A percentile compares a stretch with the other conserved stretches of the same genome.
phyloP scores from a whole-genome alignment of 2,329 filamentous ascomycete genomes.

The Fusarium lyarnte region DNA sequence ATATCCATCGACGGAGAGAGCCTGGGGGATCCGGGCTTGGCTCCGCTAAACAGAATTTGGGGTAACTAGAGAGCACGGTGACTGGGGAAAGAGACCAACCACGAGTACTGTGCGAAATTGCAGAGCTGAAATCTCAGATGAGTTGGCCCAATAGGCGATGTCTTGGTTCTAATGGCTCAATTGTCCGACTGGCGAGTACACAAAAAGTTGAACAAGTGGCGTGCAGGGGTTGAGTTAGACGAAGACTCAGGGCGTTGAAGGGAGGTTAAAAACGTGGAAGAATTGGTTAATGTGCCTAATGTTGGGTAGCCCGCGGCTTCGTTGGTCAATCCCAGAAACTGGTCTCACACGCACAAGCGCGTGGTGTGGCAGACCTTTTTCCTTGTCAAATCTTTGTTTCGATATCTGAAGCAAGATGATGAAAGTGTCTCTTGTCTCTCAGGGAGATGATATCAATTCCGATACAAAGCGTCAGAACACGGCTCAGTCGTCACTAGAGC shows the following conservation, averaged over 20 bases:
- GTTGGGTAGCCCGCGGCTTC: constrained; percentile 11
- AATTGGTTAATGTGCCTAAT: constrained; percentile 10
- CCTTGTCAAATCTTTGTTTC: constrained; percentile 18
- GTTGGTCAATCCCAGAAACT: constrained; percentile 26
- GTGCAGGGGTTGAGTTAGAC: constrained; percentile 35
- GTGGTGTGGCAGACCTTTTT: constrained; percentile 26
- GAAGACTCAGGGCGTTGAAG: constrained; percentile 18
- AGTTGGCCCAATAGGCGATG: constrained; percentile 22
- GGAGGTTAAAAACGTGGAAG: constrained; percentile 42
- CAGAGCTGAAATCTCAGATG: neutral
- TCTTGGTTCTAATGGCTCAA: constrained; percentile 12
- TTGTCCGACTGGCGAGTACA: constrained; percentile 12
- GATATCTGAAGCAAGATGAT: constrained; percentile 5
- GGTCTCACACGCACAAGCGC: constrained; percentile 35
- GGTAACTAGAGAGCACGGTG: constrained; percentile 39
- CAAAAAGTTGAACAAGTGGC: constrained; percentile 27
- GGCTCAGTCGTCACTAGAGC: neutral
- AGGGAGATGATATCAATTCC: neutral
- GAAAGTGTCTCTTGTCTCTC: neutral
- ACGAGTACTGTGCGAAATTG: constrained; percentile 37
- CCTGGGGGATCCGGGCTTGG: constrained; percentile 34
- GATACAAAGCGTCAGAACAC: constrained; percentile 14
- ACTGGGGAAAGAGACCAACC: constrained; percentile 27
- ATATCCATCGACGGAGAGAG: constrained; percentile 1
- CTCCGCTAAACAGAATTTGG: constrained; percentile 42